Percentiles rank a stretch among this genome's conserved stretches.
Evolutionary conservation across 1,284 basidiomycete species (phyloP).

Genomic region (Gomphus bonarii): DNA sequence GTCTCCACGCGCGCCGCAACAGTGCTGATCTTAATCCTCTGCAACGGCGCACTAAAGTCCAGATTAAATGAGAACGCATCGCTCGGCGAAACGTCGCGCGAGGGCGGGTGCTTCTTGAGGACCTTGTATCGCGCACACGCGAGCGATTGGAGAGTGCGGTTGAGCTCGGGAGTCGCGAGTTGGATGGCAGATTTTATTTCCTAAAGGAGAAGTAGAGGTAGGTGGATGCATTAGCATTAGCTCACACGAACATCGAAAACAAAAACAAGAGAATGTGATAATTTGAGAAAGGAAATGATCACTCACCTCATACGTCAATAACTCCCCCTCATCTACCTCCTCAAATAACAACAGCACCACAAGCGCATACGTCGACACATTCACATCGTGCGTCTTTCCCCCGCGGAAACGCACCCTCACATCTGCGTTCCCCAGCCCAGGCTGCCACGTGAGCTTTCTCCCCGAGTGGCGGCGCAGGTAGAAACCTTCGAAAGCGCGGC

Average conservation of each 20-base stretch:
- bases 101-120: slow-evolving; percentile 83
- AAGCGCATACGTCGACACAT: slow-evolving; percentile 85
- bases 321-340: slow-evolving; percentile 53
- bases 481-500: slow-evolving; percentile 79
- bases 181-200: slow-evolving; percentile 47
- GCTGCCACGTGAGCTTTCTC: slow-evolving; percentile 88
- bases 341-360: slow-evolving; percentile 89
- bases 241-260: no score
- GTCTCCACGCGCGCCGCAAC: slow-evolving; percentile 82
- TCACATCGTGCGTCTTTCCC: slow-evolving; percentile 76
- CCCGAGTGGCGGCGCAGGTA: slow-evolving; percentile 88
- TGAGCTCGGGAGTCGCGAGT: slow-evolving; percentile 73
- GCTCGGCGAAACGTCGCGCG: slow-evolving; percentile 64
- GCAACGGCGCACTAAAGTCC: slow-evolving; percentile 71
- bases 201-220: slow-evolving; percentile 19
- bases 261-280: no score
- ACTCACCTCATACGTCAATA: slow-evolving; percentile 62
- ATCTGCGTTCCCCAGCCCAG: slow-evolving; percentile 87
- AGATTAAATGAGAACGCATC: slow-evolving; percentile 90
- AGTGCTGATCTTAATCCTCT: slow-evolving; percentile 92
- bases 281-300: no score
- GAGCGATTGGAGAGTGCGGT: slow-evolving; percentile 88
- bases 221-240: no score
- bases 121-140: slow-evolving; percentile 97
- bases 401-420: slow-evolving; percentile 74